These are phyloP conservation scores for Auricularia cornea DNA, from an alignment of 768 basidiomycete species.

Conservation along the genomic window DNA sequence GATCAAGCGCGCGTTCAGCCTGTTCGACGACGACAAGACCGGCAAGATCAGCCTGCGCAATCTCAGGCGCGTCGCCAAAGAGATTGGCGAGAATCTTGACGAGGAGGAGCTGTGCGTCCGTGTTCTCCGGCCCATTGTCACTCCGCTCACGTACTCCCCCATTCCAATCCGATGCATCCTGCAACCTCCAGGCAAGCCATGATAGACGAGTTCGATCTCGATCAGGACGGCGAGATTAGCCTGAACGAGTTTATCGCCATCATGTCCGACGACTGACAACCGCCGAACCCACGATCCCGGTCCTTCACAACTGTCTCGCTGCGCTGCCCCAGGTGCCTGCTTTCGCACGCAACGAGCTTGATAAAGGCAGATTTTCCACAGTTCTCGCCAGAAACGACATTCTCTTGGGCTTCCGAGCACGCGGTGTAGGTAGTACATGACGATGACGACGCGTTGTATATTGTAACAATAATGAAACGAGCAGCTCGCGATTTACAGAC, in stretches of 20 bases:
- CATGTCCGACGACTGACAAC: constrained; percentile 72
- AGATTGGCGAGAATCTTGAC: constrained; percentile 89
- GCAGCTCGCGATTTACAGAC: no score
- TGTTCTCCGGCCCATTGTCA: constrained; percentile 7
- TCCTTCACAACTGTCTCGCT: background rate
- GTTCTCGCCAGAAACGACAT: no score
- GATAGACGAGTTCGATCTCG: constrained; percentile 99
- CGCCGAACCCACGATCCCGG: background rate
- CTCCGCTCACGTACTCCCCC: background rate
- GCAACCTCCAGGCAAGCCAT: constrained; percentile 77
- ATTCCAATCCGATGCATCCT: constrained; percentile 4
- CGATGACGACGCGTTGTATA: no score
- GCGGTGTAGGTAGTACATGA: no score
- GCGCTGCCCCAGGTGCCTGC: no score
- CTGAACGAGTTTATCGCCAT: constrained; percentile 95
- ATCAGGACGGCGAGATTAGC: constrained; percentile 96
- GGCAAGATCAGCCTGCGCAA: constrained; percentile 91
- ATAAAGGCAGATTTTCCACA: no score
- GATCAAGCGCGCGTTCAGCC: constrained; percentile 88
- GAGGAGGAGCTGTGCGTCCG: constrained; percentile 89
- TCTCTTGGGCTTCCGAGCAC: no score
- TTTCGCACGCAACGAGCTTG: no score
- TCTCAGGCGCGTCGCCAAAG: constrained; percentile 87
- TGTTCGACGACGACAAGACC: constrained; percentile 94
- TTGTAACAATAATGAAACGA: no score